Evolutionary conservation across 2,329 filamentous ascomycete genomes (phyloP).

Genomic region (Knufia petricola): DNA sequence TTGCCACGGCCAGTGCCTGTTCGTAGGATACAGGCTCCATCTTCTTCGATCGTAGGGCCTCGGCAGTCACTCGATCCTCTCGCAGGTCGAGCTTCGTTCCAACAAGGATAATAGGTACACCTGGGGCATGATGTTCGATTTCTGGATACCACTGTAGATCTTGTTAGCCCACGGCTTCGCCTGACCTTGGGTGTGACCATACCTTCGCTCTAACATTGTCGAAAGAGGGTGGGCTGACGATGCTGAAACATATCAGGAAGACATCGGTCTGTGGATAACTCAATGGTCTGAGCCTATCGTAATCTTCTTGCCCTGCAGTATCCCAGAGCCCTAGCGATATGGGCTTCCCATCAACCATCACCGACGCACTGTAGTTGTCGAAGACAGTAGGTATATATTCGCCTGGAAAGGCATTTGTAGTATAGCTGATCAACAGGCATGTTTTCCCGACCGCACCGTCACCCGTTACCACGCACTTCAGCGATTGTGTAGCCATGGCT

Average conservation of each 20-base stretch:
- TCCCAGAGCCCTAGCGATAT: slow-evolving; percentile 97
- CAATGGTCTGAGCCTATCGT: slow-evolving; percentile 85
- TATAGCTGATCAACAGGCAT: slow-evolving; percentile 98
- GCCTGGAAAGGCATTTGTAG: slow-evolving; percentile 98
- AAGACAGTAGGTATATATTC: slow-evolving; percentile 99
- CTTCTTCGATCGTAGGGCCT: slow-evolving; percentile 76
- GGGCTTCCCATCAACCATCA: slow-evolving; percentile 97
- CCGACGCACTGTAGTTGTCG: slow-evolving; percentile 97
- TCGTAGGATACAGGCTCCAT: slow-evolving; percentile 97
- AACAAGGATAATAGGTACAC: slow-evolving; percentile 91
- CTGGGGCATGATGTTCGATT: slow-evolving; percentile 91
- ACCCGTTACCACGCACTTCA: slow-evolving; percentile 92
- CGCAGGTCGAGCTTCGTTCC: slow-evolving; percentile 94
- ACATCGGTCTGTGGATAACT: slow-evolving; percentile 98
- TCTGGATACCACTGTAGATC: slow-evolving; percentile 81
- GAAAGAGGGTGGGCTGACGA: slow-evolving; percentile 93
- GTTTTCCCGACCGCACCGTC: slow-evolving; percentile 99
- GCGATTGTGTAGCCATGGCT: slow-evolving; percentile 19
- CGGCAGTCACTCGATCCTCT: slow-evolving; percentile 74
- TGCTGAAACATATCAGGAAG: slow-evolving; percentile 96
- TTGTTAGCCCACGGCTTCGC: too few species aligned
- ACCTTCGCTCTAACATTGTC: slow-evolving; percentile 99
- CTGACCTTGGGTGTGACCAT: too few species aligned
- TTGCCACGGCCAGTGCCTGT: slow-evolving; percentile 76
- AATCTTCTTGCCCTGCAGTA: slow-evolving; percentile 97